These are phyloP conservation scores for Paxillus ammoniavirescens DNA, from an alignment of 768 basidiomycete species.

Conservation along the genomic window DNA sequence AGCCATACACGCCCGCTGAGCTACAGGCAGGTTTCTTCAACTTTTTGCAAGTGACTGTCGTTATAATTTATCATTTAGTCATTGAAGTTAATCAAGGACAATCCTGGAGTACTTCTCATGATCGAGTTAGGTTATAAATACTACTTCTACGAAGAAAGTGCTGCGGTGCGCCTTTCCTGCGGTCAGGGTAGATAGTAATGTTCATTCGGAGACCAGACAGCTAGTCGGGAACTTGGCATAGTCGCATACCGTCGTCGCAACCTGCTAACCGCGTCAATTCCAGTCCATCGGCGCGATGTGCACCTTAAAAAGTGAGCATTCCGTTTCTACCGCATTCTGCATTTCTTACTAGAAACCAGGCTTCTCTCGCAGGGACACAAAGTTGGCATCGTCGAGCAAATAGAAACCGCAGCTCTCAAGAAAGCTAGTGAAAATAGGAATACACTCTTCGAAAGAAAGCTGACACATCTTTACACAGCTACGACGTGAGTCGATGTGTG, in stretches of 20 bases:
- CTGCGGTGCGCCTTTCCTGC: slow-evolving; percentile 48
- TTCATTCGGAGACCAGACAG: slow-evolving; percentile 46
- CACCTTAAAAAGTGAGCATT: slow-evolving; percentile 69
- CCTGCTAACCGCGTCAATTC: slow-evolving; percentile 73
- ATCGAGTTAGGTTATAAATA: slow-evolving; percentile 85
- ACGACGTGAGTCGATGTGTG: slow-evolving; percentile 61
- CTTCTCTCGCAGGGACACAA: slow-evolving; percentile 76
- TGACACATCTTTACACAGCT: slow-evolving; percentile 82
- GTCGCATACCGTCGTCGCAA: slow-evolving; percentile 71
- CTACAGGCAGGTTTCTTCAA: slow-evolving; percentile 47
- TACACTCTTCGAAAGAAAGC: slow-evolving; percentile 66
- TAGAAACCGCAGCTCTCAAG: slow-evolving; percentile 87
- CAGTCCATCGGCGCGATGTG: slow-evolving; percentile 61
- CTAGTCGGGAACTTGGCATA: slow-evolving; percentile 76
- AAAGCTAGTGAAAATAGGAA: slow-evolving; percentile 76
- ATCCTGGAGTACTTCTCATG: slow-evolving; percentile 69
- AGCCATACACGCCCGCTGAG: slow-evolving; percentile 76
- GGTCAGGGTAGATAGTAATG: neutral
- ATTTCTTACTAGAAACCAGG: slow-evolving; percentile 32
- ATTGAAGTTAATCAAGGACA: slow-evolving; percentile 57
- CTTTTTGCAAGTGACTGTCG: neutral
- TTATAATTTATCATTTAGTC: slow-evolving; percentile 15
- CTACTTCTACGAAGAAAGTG: slow-evolving; percentile 82
- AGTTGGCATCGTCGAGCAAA: slow-evolving; percentile 81
- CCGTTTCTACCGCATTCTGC: neutral